phyloP scores from a whole-genome alignment of 1,284 basidiomycete genomes.

The Fomitopsis schrenkii region DNA sequence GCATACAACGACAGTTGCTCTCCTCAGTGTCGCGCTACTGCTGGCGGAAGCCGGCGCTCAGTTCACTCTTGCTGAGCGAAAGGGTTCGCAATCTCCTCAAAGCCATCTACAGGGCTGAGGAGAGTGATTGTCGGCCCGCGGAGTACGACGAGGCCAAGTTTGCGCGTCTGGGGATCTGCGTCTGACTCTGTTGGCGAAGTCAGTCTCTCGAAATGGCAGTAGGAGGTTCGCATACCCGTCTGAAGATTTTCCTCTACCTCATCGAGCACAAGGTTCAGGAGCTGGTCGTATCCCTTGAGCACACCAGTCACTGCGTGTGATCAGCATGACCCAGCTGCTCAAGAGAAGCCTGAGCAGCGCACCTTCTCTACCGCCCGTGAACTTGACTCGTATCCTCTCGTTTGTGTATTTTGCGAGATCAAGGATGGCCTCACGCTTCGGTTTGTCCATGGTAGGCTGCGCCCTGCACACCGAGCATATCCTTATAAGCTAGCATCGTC shows the following conservation, averaged over 20 bases:
- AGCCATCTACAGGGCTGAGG: conserved; percentile 90
- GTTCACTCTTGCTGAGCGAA: conserved; percentile 51
- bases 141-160: conserved; percentile 82
- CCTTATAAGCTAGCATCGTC: neutral
- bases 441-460: conserved; percentile 70
- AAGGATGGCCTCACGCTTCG: conserved; percentile 93
- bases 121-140: conserved; percentile 91
- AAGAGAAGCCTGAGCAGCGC: conserved; percentile 16
- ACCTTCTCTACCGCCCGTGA: conserved; percentile 96
- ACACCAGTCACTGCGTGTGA: conserved; percentile 74
- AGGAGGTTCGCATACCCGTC: conserved; percentile 40
- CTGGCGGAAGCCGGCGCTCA: no score
- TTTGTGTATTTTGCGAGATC: conserved; percentile 95
- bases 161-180: conserved; percentile 62
- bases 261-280: conserved; percentile 94
- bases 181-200: conserved; percentile 34
- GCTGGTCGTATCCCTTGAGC: conserved; percentile 94
- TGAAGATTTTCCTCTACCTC: conserved; percentile 78
- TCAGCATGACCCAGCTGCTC: neutral
- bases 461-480: conserved; percentile 14
- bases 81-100: conserved; percentile 85
- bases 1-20: neutral
- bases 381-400: conserved; percentile 91
- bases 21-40: neutral
- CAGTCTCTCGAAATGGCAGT: neutral